Evolutionary conservation across 164 flowering plant genomes (phyloP).

Genomic region (Vitis vinifera): ASM3070453v1 NC_081813.1:14669501-14670000

Average conservation of each 20-base stretch:
- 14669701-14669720: conserved; percentile 48
- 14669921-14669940: too few relatives aligned
- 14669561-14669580: conserved; percentile 69
- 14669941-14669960: too few relatives aligned
- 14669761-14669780: too few relatives aligned
- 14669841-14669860: too few relatives aligned
- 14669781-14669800: too few relatives aligned
- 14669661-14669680: conserved; percentile 74
- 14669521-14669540: conserved; percentile 88
- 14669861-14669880: too few relatives aligned
- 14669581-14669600: conserved; percentile 83
- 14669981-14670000: too few relatives aligned
- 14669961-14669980: too few relatives aligned
- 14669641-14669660: conserved; percentile 60
- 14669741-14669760: conserved; percentile 50
- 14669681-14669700: conserved; percentile 68
- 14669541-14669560: conserved; percentile 77
- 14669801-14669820: too few relatives aligned
- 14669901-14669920: too few relatives aligned
- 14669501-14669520: conserved; percentile 43
- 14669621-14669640: conserved; percentile 47
- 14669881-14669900: too few relatives aligned
- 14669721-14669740: conserved; percentile 44
- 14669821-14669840: too few relatives aligned
- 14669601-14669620: conserved; percentile 55